Evolutionary conservation across 495 filamentous ascomycete species (phyloP), one percentile per base, ranked within the genome.

Genomic region (Podospora appendiculata): DNA sequence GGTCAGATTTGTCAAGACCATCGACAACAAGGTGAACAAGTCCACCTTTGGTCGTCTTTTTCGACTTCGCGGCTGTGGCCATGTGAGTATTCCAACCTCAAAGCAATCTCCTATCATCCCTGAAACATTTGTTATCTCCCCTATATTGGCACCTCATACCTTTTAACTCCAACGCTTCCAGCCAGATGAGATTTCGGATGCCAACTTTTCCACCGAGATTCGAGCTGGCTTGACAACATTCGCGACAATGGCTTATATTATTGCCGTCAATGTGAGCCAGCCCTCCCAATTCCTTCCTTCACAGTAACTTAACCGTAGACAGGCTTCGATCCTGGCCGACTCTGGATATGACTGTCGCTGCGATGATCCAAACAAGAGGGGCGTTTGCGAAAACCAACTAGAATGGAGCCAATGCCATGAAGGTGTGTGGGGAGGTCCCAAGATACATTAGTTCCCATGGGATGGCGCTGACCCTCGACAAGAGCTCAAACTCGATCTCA

Each of bases 241-340:
- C 66, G 86, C 88, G 58, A 87, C 87, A 14, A 90, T 92, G 88
- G 83, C 87, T 41, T 92, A 88, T 66, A 86, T 87, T 53, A 84
- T 88, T 41, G 75, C 84, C 58, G 70, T 79, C 55, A 77, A 80
- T 55, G 76, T 75, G 47, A 59, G 25, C 25, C 25, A 25, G 65
- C 18, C 25, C 18, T 34, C 48, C 13, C 36, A 33, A 45, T 50
- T 34, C 53, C 5, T 44, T n/a, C 11, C 32, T 38, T 38, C 49
- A 41, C 7, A 17, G 48, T 70, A 51, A 51, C 57, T 65, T 51
- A 62, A 50, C 41, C 45, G 25, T 52, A 45, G 41, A 53, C 51
- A 77, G 73, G 64, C 78, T 9, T 68, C 69, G 9, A 78, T 84
- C n/a, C 71, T 82, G n/a, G 70, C 77, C 0, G 69, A 81, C 47